Evolutionary conservation across 2,329 filamentous ascomycete genomes (phyloP).

Genomic region (Phyllosticta citrichinensis): DNA sequence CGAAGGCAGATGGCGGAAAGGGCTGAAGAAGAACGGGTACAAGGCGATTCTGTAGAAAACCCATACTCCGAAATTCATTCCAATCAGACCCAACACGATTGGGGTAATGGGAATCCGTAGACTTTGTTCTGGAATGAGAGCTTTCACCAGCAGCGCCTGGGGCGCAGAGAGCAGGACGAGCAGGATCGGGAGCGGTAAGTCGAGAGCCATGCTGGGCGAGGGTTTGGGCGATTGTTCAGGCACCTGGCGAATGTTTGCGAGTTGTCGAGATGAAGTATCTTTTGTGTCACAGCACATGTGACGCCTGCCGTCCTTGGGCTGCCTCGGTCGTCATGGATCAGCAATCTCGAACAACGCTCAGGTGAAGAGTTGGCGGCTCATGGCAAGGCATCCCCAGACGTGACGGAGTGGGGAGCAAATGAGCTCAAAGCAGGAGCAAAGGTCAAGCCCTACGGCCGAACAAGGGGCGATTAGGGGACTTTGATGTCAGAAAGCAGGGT

Average conservation of each 20-base stretch:
- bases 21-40: slow-evolving; percentile 30
- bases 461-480: not conserved
- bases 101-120: slow-evolving; percentile 1
- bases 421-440: not conserved
- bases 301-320: not conserved
- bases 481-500: not conserved
- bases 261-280: not conserved
- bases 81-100: not conserved
- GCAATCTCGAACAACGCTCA: not conserved
- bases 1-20: slow-evolving; percentile 30
- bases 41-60: slow-evolving; percentile 13
- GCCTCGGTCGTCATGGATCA: slow-evolving; percentile 4
- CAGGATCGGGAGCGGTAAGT: slow-evolving; percentile 3
- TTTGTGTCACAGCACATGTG: not conserved
- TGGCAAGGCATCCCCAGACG: not conserved
- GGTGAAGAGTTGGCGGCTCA: not conserved
- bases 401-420: not conserved
- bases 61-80: slow-evolving; percentile 4
- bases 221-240: not conserved
- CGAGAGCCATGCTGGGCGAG: slow-evolving; percentile 3
- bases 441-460: slow-evolving; percentile 3
- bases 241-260: not conserved
- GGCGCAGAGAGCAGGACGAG: slow-evolving; percentile 2
- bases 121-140: slow-evolving; percentile 4
- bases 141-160: slow-evolving; percentile 5